Percentiles rank a stretch among this genome's conserved stretches.
Evolutionary conservation across 2,329 filamentous ascomycete species (phyloP).

Genomic region (Xylaria sp.): DNA sequence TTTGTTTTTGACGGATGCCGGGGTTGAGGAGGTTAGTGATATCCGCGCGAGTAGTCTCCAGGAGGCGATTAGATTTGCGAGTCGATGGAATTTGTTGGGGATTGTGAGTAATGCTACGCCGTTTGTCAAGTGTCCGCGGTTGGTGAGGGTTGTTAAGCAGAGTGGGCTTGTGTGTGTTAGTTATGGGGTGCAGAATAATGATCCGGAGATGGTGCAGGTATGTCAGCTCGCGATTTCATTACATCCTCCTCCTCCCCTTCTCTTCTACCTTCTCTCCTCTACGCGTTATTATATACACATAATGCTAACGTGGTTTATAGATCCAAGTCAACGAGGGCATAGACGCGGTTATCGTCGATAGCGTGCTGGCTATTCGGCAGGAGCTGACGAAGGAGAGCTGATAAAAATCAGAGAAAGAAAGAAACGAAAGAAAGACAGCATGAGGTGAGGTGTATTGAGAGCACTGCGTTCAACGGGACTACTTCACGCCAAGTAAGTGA

Average conservation of each 20-base stretch:
- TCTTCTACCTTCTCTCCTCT: too few relatives aligned
- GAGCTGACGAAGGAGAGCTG: constrained; percentile 66
- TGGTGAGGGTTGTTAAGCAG: constrained; percentile 94
- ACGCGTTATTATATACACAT: background rate
- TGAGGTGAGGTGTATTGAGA: background rate
- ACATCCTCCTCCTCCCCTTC: background rate
- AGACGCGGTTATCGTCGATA: constrained; percentile 97
- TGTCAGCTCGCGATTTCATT: too few relatives aligned
- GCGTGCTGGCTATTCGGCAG: constrained; percentile 88
- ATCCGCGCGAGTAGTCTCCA: constrained; percentile 90
- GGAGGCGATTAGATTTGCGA: constrained; percentile 93
- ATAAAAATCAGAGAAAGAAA: background rate
- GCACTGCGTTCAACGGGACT: too few relatives aligned
- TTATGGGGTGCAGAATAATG: constrained; percentile 91
- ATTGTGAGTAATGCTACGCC: constrained; percentile 90
- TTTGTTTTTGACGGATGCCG: constrained; percentile 90
- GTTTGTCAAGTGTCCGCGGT: constrained; percentile 83
- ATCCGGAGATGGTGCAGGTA: constrained; percentile 84
- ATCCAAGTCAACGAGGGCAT: constrained; percentile 94
- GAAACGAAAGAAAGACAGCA: too few relatives aligned
- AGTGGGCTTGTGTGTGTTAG: constrained; percentile 92
- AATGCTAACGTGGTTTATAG: constrained; percentile 47
- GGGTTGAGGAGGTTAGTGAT: constrained; percentile 80
- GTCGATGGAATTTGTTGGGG: constrained; percentile 91
- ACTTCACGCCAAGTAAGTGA: too few relatives aligned